A percentile compares a stretch with the other conserved stretches of the same genome.
phyloP scores from a whole-genome alignment of 1,284 basidiomycete genomes.

The Cutaneotrichosporon sp. region DNA sequence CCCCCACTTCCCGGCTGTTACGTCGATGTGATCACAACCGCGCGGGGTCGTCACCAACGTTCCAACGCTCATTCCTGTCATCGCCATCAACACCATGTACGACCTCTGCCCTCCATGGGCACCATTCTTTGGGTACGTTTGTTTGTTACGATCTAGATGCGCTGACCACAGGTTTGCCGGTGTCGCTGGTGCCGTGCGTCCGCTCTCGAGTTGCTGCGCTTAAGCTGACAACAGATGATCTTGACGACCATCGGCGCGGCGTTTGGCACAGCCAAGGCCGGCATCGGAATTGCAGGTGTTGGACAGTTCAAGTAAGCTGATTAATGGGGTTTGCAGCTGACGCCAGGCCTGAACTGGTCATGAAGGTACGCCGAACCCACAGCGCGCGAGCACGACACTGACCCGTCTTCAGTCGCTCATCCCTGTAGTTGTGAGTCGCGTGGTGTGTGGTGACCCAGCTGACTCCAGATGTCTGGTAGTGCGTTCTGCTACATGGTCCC shows the following conservation, averaged over 20 bases:
- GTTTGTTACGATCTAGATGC: neutral
- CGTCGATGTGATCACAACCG: neutral
- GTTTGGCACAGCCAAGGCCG: constrained; percentile 94
- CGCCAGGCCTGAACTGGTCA: constrained; percentile 82
- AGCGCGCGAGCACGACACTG: neutral
- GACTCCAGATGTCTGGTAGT: constrained; percentile 65
- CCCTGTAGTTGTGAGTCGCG: constrained; percentile 54
- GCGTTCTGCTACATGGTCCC: constrained; percentile 27
- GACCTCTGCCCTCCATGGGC: constrained; percentile 49
- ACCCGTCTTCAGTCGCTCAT: constrained; percentile 50
- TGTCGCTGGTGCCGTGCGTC: constrained; percentile 39
- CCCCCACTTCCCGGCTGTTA: neutral
- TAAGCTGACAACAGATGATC: constrained; percentile 38
- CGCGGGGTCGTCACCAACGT: neutral
- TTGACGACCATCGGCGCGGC: constrained; percentile 77
- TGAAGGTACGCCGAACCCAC: constrained; percentile 65
- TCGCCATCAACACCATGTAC: constrained; percentile 26
- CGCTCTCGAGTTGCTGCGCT: neutral
- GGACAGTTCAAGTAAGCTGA: constrained; percentile 65
- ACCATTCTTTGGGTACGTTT: constrained; percentile 46
- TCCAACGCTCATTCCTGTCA: neutral
- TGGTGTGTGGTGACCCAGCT: neutral
- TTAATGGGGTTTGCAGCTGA: neutral
- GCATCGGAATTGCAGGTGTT: constrained; percentile 94
- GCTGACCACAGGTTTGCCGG: constrained; percentile 38